Conservation (phyloP, 306 rosid species). For the Aeschynomene evenia region DNA sequence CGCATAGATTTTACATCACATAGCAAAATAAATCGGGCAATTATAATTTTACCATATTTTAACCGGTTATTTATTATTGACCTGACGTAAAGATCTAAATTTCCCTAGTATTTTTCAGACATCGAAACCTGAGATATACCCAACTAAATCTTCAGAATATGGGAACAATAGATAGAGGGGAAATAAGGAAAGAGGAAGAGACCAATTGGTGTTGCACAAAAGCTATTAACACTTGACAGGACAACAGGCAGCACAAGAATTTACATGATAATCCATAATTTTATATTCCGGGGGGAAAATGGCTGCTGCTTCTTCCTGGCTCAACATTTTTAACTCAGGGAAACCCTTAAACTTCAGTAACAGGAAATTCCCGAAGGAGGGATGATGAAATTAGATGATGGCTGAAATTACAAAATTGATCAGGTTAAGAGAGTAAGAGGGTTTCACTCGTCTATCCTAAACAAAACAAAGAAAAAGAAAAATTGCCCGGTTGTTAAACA, state of each 20-base stretch:
- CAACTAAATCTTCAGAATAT: background rate
- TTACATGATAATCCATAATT: slow-evolving; percentile 41
- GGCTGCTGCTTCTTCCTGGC: slow-evolving; percentile 44
- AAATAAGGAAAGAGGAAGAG: slow-evolving; percentile 2
- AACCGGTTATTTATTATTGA: no score
- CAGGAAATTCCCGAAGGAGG: slow-evolving; percentile 39
- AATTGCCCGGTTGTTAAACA: slow-evolving; percentile 46
- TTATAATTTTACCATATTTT: no score
- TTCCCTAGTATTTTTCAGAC: background rate
- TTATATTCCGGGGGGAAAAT: slow-evolving; percentile 30
- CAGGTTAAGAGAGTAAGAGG: slow-evolving; percentile 47
- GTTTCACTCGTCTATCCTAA: slow-evolving; percentile 45
- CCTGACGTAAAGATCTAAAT: no score
- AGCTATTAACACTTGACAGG: slow-evolving; percentile 40
- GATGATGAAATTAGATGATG: slow-evolving; percentile 45
- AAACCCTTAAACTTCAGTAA: slow-evolving; percentile 31
- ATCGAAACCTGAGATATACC: background rate
- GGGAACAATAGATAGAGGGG: background rate
- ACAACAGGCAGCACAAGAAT: slow-evolving; percentile 30
- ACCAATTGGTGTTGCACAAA: slow-evolving; percentile 37
- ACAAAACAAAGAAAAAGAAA: no score
- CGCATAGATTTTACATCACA: no score
- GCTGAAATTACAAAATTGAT: slow-evolving; percentile 77
- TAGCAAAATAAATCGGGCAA: no score
- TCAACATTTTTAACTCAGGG: slow-evolving; percentile 38